A percentile compares a stretch with the other conserved stretches of the same genome.
phyloP scores from a whole-genome alignment of 2,329 filamentous ascomycete genomes.

The Neonectria coccinea region DNA sequence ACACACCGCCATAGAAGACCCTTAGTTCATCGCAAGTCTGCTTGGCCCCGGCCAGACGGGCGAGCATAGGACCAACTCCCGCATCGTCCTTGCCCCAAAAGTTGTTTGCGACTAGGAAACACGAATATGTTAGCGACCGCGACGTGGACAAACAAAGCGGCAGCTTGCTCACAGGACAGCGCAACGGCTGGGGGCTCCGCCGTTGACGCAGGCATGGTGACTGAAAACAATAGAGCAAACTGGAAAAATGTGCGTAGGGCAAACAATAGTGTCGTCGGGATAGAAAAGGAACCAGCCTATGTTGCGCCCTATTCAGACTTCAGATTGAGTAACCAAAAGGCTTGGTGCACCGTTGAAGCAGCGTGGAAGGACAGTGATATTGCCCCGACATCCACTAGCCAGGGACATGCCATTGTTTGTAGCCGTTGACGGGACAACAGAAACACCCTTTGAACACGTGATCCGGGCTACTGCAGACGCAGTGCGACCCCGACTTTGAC shows the following conservation, averaged over 20 bases:
- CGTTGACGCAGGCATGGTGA: conserved; percentile 70
- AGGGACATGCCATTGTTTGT: conserved; percentile 41
- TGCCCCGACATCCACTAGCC: conserved; percentile 12
- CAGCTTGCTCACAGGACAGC: conserved; percentile 69
- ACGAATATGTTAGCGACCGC: conserved; percentile 32
- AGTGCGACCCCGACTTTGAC: conserved; percentile 28
- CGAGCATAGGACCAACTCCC: conserved; percentile 88
- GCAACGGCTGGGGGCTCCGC: conserved; percentile 73
- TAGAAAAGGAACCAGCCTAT: conserved; percentile 39
- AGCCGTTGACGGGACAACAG: conserved; percentile 38
- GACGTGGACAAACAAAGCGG: background rate
- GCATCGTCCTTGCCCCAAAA: conserved; percentile 99
- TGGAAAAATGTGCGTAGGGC: conserved; percentile 9
- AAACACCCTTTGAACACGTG: conserved; percentile 41
- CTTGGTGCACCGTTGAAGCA: conserved; percentile 30
- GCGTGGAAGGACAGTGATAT: conserved; percentile 30
- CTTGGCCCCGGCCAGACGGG: conserved; percentile 95
- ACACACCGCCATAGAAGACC: conserved; percentile 84
- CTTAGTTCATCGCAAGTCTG: conserved; percentile 94
- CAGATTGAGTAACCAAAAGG: conserved; percentile 33
- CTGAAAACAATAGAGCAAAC: conserved; percentile 27
- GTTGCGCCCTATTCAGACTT: conserved; percentile 35
- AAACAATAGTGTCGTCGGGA: conserved; percentile 8
- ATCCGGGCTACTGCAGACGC: conserved; percentile 34
- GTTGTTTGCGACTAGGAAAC: conserved; percentile 87